A percentile compares a stretch with the other conserved stretches of the same genome.
phyloP scores from a whole-genome alignment of 768 basidiomycete genomes.

The Nevesoporus exiguus region DNA sequence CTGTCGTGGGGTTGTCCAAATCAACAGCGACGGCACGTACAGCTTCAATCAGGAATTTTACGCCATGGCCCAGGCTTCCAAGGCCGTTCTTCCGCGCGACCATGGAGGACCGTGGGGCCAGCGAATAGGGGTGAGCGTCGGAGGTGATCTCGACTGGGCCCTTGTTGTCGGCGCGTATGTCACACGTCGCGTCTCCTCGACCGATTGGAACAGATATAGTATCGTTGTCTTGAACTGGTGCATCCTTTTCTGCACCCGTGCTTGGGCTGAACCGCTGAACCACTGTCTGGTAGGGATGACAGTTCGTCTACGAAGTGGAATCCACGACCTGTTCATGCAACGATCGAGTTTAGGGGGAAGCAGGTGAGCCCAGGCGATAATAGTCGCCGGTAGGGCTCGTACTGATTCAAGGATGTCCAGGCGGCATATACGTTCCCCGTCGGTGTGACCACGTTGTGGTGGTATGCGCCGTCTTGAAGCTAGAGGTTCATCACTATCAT shows the following conservation, averaged over 20 bases:
- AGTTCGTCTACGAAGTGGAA: slow-evolving; percentile 48
- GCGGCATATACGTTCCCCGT: slow-evolving; percentile 77
- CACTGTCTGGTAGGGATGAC: slow-evolving; percentile 40
- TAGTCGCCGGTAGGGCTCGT: background rate
- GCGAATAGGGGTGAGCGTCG: slow-evolving; percentile 61
- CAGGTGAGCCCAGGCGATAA: slow-evolving; percentile 39
- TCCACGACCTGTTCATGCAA: slow-evolving; percentile 50
- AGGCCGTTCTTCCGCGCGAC: slow-evolving; percentile 70
- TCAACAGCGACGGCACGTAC: slow-evolving; percentile 62
- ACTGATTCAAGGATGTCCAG: slow-evolving; percentile 24
- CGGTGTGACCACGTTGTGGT: slow-evolving; percentile 59
- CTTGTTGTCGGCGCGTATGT: slow-evolving; percentile 66
- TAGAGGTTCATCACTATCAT: too few species aligned
- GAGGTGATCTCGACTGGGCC: slow-evolving; percentile 53
- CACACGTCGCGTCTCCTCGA: slow-evolving; percentile 48
- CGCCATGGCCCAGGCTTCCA: slow-evolving; percentile 70
- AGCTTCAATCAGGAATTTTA: slow-evolving; percentile 76
- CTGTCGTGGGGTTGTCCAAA: slow-evolving; percentile 64
- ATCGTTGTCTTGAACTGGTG: slow-evolving; percentile 72
- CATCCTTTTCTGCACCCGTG: slow-evolving; percentile 7
- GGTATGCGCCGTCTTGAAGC: slow-evolving; percentile 36
- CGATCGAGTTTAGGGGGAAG: slow-evolving; percentile 61
- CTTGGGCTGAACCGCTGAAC: background rate
- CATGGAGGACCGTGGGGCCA: slow-evolving; percentile 63
- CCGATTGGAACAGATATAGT: slow-evolving; percentile 63